Conservation (phyloP, 2,329 filamentous ascomycete species). For the Pseudonectria foliicola region DNA sequence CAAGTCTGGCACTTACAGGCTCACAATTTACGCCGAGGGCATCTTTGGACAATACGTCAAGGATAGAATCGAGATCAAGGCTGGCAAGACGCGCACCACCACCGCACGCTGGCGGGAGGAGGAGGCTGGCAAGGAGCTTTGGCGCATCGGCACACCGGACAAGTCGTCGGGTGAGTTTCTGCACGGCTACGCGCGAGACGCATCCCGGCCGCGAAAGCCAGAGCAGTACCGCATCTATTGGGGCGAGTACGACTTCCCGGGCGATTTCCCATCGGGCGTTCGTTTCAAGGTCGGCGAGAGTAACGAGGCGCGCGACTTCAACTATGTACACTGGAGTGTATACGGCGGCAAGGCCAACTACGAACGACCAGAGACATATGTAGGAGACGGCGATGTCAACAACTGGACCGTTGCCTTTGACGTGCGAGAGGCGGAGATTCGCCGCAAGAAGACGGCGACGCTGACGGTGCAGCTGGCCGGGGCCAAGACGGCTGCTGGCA, state of each 20-base stretch:
- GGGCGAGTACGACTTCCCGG: constrained; percentile 50
- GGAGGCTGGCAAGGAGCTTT: constrained; percentile 50
- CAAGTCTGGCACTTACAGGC: constrained; percentile 50
- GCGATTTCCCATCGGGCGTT: constrained; percentile 53
- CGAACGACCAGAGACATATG: constrained; percentile 34
- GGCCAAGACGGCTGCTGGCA: constrained; percentile 54
- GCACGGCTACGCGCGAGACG: constrained; percentile 46
- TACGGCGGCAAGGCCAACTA: constrained; percentile 50
- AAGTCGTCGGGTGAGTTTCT: constrained; percentile 53
- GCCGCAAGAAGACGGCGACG: constrained; percentile 39
- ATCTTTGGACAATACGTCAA: constrained; percentile 54
- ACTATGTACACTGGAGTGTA: constrained; percentile 60
- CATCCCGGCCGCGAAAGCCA: constrained; percentile 41
- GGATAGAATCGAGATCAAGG: constrained; percentile 39
- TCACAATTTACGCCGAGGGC: constrained; percentile 56
- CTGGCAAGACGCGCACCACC: constrained; percentile 29
- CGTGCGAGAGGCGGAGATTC: constrained; percentile 33
- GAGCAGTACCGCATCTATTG: constrained; percentile 57
- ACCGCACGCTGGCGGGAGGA: constrained; percentile 46
- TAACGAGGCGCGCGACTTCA: constrained; percentile 43
- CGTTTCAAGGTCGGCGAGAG: constrained; percentile 49
- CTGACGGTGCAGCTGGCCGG: constrained; percentile 58
- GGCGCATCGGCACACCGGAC: constrained; percentile 56
- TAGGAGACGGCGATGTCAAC: constrained; percentile 40
- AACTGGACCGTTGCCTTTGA: constrained; percentile 55